phyloP scores from a whole-genome alignment of 208 protist species.

The Acanthamoeba rhysodes region DNA sequence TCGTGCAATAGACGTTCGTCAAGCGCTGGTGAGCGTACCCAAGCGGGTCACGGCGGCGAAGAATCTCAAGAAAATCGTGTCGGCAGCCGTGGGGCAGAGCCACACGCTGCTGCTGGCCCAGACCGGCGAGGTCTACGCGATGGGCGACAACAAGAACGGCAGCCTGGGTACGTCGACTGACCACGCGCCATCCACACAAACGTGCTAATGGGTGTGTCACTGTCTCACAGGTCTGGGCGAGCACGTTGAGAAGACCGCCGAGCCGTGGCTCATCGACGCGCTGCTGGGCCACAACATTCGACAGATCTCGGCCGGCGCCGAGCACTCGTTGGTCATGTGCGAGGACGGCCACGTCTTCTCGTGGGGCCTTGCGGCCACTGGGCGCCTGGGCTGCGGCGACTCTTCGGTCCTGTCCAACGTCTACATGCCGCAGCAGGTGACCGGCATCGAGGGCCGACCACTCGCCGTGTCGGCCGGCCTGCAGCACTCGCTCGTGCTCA shows the following conservation, averaged over 20 bases:
- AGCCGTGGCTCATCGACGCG: background rate
- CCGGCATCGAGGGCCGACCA: slow-evolving; percentile 32
- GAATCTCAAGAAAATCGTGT: slow-evolving; percentile 30
- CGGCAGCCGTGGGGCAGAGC: slow-evolving; percentile 25
- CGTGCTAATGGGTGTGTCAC: too few species aligned
- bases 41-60: slow-evolving; percentile 37
- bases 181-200: background rate
- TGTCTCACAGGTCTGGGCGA: background rate
- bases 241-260: slow-evolving; percentile 8
- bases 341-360: slow-evolving; percentile 22
- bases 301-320: slow-evolving; percentile 26
- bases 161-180: background rate
- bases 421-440: slow-evolving; percentile 1
- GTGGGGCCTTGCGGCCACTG: background rate
- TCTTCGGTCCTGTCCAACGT: background rate
- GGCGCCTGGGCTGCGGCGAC: background rate
- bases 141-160: slow-evolving; percentile 69
- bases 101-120: slow-evolving; percentile 51
- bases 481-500: slow-evolving; percentile 47
- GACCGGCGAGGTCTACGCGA: slow-evolving; percentile 60
- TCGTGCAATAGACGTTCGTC: slow-evolving; percentile 2
- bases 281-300: background rate
- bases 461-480: slow-evolving; percentile 30
- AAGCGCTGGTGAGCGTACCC: slow-evolving; percentile 18
- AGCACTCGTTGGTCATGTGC: slow-evolving; percentile 48